Evolutionary conservation across 768 basidiomycete genomes (phyloP).

Genomic region (Naganishia onofrii): DNA sequence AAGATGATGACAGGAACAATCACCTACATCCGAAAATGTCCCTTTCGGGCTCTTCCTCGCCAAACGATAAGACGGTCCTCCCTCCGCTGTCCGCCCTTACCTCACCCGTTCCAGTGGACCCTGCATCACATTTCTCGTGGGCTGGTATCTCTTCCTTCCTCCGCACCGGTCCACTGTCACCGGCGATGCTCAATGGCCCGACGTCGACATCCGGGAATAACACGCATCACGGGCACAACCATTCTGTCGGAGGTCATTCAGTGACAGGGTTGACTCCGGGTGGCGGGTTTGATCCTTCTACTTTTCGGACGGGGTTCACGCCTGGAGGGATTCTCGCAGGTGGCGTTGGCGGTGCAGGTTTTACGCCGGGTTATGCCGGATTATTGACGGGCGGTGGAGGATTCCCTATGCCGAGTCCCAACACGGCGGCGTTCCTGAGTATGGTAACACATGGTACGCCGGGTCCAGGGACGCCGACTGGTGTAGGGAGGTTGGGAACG

Average conservation of each 20-base stretch:
- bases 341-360: constrained; percentile 72
- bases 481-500: neutral
- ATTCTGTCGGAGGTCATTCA: constrained; percentile 45
- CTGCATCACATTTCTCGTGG: constrained; percentile 50
- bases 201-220: constrained; percentile 39
- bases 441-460: constrained; percentile 71
- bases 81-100: constrained; percentile 50
- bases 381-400: constrained; percentile 58
- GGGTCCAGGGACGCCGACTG: constrained; percentile 5
- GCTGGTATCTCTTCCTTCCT: constrained; percentile 69
- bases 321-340: constrained; percentile 63
- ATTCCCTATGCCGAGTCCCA: constrained; percentile 75
- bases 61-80: constrained; percentile 36
- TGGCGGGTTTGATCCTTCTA: constrained; percentile 26
- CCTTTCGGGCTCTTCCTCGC: constrained; percentile 54
- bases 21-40: constrained; percentile 51
- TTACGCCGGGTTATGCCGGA: constrained; percentile 68
- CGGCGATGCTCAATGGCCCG: constrained; percentile 66
- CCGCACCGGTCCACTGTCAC: constrained; percentile 87
- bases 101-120: constrained; percentile 47
- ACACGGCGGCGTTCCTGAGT: constrained; percentile 86
- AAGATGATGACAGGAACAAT: neutral
- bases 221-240: constrained; percentile 45
- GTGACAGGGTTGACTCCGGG: constrained; percentile 33
- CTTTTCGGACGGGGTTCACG: constrained; percentile 23